Evolutionary conservation across 2,329 filamentous ascomycete species (phyloP).

Genomic region (Anisogramma anomala): DNA sequence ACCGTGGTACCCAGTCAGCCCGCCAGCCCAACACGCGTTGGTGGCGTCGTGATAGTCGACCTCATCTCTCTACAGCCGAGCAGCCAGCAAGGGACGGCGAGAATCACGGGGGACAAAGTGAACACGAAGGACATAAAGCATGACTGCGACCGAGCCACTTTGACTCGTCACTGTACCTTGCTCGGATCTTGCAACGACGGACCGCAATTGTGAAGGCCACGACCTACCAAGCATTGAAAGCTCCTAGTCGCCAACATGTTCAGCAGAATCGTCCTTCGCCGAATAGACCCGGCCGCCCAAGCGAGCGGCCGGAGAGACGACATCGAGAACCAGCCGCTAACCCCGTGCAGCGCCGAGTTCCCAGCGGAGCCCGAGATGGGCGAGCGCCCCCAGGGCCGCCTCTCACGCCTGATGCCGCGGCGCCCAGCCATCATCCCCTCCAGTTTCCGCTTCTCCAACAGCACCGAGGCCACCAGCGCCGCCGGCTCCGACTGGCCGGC

Average conservation of each 20-base stretch:
- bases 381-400: slow-evolving; percentile 16
- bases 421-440: slow-evolving; percentile 21
- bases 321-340: slow-evolving; percentile 12
- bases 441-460: slow-evolving; percentile 17
- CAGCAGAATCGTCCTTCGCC: slow-evolving; percentile 12
- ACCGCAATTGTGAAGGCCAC: not conserved
- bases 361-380: slow-evolving; percentile 19
- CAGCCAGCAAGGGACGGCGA: not conserved
- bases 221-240: no score
- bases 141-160: slow-evolving; percentile 1
- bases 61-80: not conserved
- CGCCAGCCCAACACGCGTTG: not conserved
- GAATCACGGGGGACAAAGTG: not conserved
- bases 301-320: slow-evolving; percentile 6
- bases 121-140: slow-evolving; percentile 4
- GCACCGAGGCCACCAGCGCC: slow-evolving; percentile 12
- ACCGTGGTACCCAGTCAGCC: not conserved
- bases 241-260: slow-evolving; percentile 7
- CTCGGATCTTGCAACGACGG: slow-evolving; percentile 4
- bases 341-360: slow-evolving; percentile 3
- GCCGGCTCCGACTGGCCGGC: slow-evolving; percentile 8
- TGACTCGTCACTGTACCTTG: slow-evolving; percentile 3
- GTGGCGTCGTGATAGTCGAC: not conserved
- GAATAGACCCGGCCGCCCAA: slow-evolving; percentile 6
- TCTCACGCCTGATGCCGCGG: slow-evolving; percentile 18